phyloP scores from a whole-genome alignment of 805 yeast genomes.

The Candida manassasensis region DNA sequence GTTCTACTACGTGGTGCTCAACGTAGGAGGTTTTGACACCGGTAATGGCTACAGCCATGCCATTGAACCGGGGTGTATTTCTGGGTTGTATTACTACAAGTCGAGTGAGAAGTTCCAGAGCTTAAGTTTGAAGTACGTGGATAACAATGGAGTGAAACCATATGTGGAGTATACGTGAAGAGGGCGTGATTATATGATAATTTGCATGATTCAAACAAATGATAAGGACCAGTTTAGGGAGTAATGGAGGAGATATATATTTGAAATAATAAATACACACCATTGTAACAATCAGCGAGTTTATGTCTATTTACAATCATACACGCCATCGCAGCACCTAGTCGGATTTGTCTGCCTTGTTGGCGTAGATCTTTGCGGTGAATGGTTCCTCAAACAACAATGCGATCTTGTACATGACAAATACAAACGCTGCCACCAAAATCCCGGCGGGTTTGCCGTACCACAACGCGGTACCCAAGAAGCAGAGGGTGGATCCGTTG shows the following conservation, averaged over 20 bases:
- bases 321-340: too few species aligned
- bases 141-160: conserved; percentile 36
- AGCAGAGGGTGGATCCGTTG: conserved; percentile 84
- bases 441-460: conserved; percentile 90
- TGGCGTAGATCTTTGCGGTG: conserved; percentile 86
- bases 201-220: too few species aligned
- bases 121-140: conserved; percentile 55
- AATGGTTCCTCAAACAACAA: conserved; percentile 92
- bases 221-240: too few species aligned
- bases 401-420: conserved; percentile 78
- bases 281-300: too few species aligned
- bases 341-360: conserved; percentile 38
- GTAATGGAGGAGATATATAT: too few species aligned
- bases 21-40: conserved; percentile 41
- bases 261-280: too few species aligned
- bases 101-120: conserved; percentile 79
- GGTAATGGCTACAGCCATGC: conserved; percentile 6
- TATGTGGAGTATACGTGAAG: background rate
- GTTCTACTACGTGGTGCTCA: conserved; percentile 81
- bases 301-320: too few species aligned
- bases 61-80: conserved; percentile 57
- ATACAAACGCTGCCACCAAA: conserved; percentile 65
- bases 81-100: conserved; percentile 79
- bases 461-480: conserved; percentile 86
- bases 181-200: too few species aligned